Conservation (phyloP, 176 grass and related monocot species). For the Coix lacrymajobi region DNA sequence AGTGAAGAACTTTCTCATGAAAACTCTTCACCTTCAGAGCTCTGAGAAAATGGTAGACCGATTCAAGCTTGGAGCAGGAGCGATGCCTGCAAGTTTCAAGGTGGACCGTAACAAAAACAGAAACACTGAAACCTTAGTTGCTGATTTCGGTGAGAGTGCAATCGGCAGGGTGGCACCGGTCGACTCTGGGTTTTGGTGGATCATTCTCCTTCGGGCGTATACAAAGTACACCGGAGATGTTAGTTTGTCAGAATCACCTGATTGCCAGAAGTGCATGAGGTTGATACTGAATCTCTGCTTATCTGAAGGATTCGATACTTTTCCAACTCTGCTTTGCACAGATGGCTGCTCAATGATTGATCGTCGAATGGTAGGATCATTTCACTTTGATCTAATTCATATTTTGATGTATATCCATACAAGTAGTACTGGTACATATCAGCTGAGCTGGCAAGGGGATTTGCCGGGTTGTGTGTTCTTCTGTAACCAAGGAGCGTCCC, state of each 20-base stretch:
- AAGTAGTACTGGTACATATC: background rate
- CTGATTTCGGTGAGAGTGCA: conserved; percentile 88
- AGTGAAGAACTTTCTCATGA: conserved; percentile 89
- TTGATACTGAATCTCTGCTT: conserved; percentile 83
- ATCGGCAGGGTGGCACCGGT: conserved; percentile 93
- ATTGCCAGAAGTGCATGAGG: conserved; percentile 88
- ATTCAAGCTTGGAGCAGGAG: conserved; percentile 94
- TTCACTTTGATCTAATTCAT: conserved; percentile 22
- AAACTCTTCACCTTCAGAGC: conserved; percentile 81
- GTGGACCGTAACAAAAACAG: conserved; percentile 54
- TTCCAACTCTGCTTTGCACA: conserved; percentile 89
- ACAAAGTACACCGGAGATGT: conserved; percentile 84
- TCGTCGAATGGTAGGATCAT: conserved; percentile 81
- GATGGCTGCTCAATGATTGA: conserved; percentile 98
- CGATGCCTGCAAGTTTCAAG: conserved; percentile 96
- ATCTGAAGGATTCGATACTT: conserved; percentile 94
- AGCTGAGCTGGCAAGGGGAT: background rate
- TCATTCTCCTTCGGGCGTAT: conserved; percentile 96
- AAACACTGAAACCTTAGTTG: conserved; percentile 70
- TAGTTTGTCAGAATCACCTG: conserved; percentile 70
- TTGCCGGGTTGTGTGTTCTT: background rate
- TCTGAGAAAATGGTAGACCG: conserved; percentile 89
- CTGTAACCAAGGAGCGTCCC: background rate
- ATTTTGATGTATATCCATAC: conserved; percentile 8
- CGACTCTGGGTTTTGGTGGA: conserved; percentile 99